Percentiles rank a stretch among this genome's conserved stretches.
These are phyloP conservation scores for Zymoseptoria crescenta DNA, from an alignment of 2,329 filamentous ascomycete genomes.

Conservation along the genomic window DNA sequence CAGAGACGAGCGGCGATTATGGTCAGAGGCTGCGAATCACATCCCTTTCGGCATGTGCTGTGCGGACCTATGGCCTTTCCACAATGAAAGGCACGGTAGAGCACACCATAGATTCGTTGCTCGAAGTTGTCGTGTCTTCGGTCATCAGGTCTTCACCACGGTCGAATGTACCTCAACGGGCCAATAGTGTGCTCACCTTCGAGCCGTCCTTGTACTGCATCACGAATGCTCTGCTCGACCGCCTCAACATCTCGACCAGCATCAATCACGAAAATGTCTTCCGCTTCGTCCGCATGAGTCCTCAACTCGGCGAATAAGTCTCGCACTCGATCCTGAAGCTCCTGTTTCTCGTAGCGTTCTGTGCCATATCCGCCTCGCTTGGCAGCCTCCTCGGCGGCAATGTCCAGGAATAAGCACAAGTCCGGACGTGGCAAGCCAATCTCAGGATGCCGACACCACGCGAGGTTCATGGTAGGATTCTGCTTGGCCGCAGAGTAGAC, in stretches of 20 bases:
- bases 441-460: constrained; percentile 80
- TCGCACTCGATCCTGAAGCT: constrained; percentile 73
- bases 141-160: constrained; percentile 9
- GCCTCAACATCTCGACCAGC: constrained; percentile 45
- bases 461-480: constrained; percentile 59
- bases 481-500: constrained; percentile 88
- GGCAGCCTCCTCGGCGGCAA: constrained; percentile 64
- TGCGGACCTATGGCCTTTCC: too few species aligned
- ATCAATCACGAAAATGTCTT: constrained; percentile 49
- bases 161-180: constrained; percentile 9
- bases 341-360: constrained; percentile 79
- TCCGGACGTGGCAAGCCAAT: constrained; percentile 82
- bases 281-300: constrained; percentile 38
- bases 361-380: constrained; percentile 77
- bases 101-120: background rate
- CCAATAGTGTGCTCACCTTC: background rate
- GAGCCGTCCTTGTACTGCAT: constrained; percentile 16
- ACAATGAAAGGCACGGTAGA: too few species aligned
- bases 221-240: constrained; percentile 36
- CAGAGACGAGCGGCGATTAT: background rate
- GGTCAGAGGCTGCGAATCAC: background rate
- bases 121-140: background rate
- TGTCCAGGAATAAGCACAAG: constrained; percentile 76
- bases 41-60: too few species aligned
- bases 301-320: constrained; percentile 57